A percentile compares a stretch with the other conserved stretches of the same genome.
These are phyloP conservation scores for Aspergillus biplanus DNA, from an alignment of 495 filamentous ascomycete genomes.

Conservation along the genomic window DNA sequence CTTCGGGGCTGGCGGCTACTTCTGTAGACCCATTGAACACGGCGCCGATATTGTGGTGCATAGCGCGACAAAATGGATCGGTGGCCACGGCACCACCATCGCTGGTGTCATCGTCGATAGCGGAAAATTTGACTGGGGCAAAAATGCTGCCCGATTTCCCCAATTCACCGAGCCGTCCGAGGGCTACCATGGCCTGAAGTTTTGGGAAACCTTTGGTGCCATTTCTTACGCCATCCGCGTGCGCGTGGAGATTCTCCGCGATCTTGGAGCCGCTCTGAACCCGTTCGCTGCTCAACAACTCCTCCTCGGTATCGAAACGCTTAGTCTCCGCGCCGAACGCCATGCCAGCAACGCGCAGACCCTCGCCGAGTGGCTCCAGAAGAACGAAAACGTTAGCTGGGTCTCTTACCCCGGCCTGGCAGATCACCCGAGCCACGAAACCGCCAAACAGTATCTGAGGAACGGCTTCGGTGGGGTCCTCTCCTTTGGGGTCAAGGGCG, in stretches of 20 bases:
- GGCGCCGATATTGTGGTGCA: slow-evolving; percentile 96
- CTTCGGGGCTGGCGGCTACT: slow-evolving; percentile 95
- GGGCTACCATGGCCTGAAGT: slow-evolving; percentile 95
- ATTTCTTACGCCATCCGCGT: slow-evolving; percentile 83
- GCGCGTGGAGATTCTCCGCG: slow-evolving; percentile 85
- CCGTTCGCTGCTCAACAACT: slow-evolving; percentile 97
- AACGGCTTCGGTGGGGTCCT: slow-evolving; percentile 91
- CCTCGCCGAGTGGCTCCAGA: slow-evolving; percentile 83
- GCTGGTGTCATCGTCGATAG: slow-evolving; percentile 88
- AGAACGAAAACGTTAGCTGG: slow-evolving; percentile 84
- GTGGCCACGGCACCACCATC: slow-evolving; percentile 95
- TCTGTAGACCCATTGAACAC: slow-evolving; percentile 85
- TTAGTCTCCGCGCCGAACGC: slow-evolving; percentile 82
- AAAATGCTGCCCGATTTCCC: slow-evolving; percentile 84
- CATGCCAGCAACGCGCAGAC: slow-evolving; percentile 85
- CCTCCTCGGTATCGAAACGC: slow-evolving; percentile 85
- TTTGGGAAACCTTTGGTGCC: slow-evolving; percentile 93
- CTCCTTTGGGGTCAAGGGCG: slow-evolving; percentile 92
- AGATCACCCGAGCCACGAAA: slow-evolving; percentile 76
- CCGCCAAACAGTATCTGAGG: slow-evolving; percentile 87
- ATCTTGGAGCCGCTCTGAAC: slow-evolving; percentile 83
- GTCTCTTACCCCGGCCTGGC: slow-evolving; percentile 91
- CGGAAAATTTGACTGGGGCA: slow-evolving; percentile 97
- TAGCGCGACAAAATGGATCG: slow-evolving; percentile 98
- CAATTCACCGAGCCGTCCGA: slow-evolving; percentile 90